These are phyloP conservation scores for Saturnispora sekii DNA, from an alignment of 805 yeast genomes.

Conservation along the genomic window DNA sequence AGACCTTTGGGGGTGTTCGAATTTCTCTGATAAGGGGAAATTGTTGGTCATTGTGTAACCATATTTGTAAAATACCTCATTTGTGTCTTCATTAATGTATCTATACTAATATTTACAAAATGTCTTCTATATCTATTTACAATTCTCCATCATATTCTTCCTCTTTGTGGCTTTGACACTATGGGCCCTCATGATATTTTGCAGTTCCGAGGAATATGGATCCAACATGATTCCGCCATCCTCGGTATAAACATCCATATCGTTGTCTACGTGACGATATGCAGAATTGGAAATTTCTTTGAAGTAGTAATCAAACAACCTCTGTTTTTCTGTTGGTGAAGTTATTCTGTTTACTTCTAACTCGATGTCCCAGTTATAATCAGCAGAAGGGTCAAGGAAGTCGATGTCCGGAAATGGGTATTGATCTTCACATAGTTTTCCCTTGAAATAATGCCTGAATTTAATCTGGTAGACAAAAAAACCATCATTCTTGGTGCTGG, in stretches of 20 bases:
- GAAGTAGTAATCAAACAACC: slow-evolving; percentile 10
- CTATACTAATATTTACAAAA: background rate
- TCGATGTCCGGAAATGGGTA: slow-evolving; percentile 25
- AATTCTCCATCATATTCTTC: background rate
- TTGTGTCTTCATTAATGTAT: background rate
- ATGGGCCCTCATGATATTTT: slow-evolving; percentile 25
- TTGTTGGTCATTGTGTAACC: slow-evolving; percentile 21
- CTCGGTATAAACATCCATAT: slow-evolving; percentile 9
- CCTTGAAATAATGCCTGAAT: slow-evolving; percentile 30
- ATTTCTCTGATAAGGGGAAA: slow-evolving; percentile 27
- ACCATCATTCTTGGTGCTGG: slow-evolving; percentile 12
- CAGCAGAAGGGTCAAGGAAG: slow-evolving; percentile 13
- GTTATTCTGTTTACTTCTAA: slow-evolving; percentile 17
- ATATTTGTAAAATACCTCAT: background rate
- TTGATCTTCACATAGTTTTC: slow-evolving; percentile 14
- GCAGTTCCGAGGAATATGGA: slow-evolving; percentile 15
- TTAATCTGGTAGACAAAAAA: slow-evolving; percentile 31
- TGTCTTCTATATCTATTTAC: background rate
- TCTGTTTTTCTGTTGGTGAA: slow-evolving; percentile 10
- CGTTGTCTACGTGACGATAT: slow-evolving; percentile 8
- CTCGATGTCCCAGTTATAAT: slow-evolving; percentile 21
- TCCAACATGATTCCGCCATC: slow-evolving; percentile 15
- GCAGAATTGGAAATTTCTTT: slow-evolving; percentile 10
- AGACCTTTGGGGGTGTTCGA: slow-evolving; percentile 19
- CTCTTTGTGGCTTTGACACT: slow-evolving; percentile 25